A percentile compares a stretch with the other conserved stretches of the same genome.
phyloP scores from a whole-genome alignment of 129 eudicot species.

The Glebionis coronaria region DNA sequence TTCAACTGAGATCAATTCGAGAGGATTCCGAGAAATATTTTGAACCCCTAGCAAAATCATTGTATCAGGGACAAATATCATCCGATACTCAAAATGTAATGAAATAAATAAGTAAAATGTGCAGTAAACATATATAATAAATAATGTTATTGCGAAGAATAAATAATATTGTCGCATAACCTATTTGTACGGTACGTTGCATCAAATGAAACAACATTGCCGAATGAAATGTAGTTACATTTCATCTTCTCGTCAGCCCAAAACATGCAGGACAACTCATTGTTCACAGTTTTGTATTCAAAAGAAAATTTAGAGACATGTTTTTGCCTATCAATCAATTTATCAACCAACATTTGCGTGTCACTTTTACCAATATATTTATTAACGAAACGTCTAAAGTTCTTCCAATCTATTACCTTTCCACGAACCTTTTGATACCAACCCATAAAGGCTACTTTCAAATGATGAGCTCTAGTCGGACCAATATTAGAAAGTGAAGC shows the following conservation, averaged over 20 bases:
- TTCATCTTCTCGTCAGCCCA: constrained; percentile 3
- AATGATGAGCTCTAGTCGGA: neutral
- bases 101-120: no score
- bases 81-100: no score
- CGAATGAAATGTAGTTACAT: neutral
- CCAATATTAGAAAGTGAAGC: neutral
- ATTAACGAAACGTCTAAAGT: neutral
- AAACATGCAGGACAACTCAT: neutral
- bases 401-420: neutral
- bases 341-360: constrained; percentile 4
- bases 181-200: neutral
- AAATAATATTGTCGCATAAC: neutral
- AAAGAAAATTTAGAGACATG: neutral
- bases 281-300: neutral
- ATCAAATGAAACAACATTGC: neutral
- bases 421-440: neutral
- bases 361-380: neutral
- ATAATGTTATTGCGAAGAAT: no score
- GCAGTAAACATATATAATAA: neutral
- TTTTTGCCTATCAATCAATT: neutral
- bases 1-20: no score
- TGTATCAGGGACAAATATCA: no score
- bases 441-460: neutral
- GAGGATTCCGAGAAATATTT: no score
- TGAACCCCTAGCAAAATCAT: no score